Conservation (phyloP, 495 filamentous ascomycete genomes). For the Xylaria sp. region DNA sequence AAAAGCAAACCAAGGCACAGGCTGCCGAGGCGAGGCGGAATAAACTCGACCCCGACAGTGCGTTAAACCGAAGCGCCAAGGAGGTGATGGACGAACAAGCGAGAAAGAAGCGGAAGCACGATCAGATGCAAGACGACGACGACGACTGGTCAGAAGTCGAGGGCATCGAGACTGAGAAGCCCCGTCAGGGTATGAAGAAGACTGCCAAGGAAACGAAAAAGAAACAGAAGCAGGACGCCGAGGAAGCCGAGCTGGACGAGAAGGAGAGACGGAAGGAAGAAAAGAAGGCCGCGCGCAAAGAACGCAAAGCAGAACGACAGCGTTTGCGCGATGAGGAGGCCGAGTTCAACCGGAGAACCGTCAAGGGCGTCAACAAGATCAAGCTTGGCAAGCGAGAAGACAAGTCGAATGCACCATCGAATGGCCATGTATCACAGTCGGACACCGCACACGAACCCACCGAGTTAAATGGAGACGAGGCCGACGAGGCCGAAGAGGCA, state of each 20-base stretch:
- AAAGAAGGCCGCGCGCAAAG: conserved; percentile 45
- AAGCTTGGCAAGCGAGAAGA: conserved; percentile 38
- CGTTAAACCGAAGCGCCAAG: conserved; percentile 72
- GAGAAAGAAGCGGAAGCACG: conserved; percentile 67
- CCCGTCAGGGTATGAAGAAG: conserved; percentile 59
- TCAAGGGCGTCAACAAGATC: conserved; percentile 45
- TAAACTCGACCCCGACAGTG: conserved; percentile 85
- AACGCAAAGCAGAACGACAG: conserved; percentile 43
- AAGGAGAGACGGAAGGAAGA: conserved; percentile 44
- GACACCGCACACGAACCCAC: conserved; percentile 45
- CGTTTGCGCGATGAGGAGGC: conserved; percentile 49
- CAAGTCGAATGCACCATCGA: conserved; percentile 27
- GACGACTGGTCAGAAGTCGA: conserved; percentile 47
- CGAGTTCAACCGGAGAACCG: conserved; percentile 43
- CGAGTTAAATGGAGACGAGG: conserved; percentile 43
- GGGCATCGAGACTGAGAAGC: conserved; percentile 60
- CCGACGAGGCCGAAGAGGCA: conserved; percentile 51
- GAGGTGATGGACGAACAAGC: conserved; percentile 85
- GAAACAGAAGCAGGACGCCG: conserved; percentile 43
- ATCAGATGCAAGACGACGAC: conserved; percentile 44
- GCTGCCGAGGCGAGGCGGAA: conserved; percentile 76
- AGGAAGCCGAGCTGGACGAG: conserved; percentile 35
- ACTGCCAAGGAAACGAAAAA: conserved; percentile 50
- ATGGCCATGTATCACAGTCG: conserved; percentile 34
- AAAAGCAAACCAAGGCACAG: conserved; percentile 87